Percentiles rank a stretch among this genome's conserved stretches.
These are phyloP conservation scores for Malassezia dermatis DNA, from an alignment of 1,284 basidiomycete species.

Conservation along the genomic window DNA sequence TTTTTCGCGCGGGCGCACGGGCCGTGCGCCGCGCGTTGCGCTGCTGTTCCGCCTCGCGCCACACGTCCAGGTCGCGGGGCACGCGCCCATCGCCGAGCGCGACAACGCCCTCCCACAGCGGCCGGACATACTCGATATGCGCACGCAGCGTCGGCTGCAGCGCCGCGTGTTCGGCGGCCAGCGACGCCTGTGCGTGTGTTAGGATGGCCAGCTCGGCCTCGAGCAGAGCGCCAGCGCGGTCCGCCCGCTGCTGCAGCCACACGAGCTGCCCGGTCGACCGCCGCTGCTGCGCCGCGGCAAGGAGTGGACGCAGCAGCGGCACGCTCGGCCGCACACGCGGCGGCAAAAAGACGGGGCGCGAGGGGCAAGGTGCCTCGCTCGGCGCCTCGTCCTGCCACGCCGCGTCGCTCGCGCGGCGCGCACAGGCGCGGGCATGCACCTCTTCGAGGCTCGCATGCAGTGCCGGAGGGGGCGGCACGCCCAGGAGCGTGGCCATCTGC, in stretches of 20 bases:
- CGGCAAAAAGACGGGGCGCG: conserved; percentile 22
- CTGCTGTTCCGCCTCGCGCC: not conserved
- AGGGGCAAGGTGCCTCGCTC: not conserved
- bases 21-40: conserved; percentile 3
- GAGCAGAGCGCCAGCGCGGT: not conserved
- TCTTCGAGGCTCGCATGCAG: conserved; percentile 15
- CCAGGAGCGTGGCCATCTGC: conserved; percentile 19
- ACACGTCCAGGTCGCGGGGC: not conserved
- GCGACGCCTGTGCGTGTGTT: not conserved
- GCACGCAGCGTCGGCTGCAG: conserved; percentile 5
- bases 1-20: not conserved
- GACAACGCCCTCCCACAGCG: not conserved
- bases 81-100: conserved; percentile 8
- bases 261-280: conserved; percentile 1
- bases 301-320: conserved; percentile 20
- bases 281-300: conserved; percentile 17
- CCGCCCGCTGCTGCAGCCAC: conserved; percentile 3
- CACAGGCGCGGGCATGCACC: conserved; percentile 6
- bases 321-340: conserved; percentile 23
- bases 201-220: conserved; percentile 6
- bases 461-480: conserved; percentile 11
- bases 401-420: not conserved
- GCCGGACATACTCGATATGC: conserved; percentile 4
- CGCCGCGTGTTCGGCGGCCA: not conserved
- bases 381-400: not conserved